Conservation (phyloP, 768 basidiomycete species). For the Glaciozyma martinii region DNA sequence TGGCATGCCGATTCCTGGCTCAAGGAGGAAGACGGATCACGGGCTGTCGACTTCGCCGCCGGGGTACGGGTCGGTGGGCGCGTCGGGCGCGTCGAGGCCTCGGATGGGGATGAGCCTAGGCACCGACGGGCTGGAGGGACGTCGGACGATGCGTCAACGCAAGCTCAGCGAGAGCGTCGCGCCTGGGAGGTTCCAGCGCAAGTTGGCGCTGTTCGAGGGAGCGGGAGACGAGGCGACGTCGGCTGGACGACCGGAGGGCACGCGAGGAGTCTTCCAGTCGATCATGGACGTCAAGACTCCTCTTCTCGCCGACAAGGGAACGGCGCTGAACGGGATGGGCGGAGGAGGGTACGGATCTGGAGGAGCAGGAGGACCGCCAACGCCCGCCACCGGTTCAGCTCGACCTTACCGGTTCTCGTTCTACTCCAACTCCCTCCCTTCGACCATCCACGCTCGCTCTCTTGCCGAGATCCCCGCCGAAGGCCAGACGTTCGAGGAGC, state of each 20-base stretch:
- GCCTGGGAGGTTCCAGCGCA: constrained; percentile 50
- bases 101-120: constrained; percentile 19
- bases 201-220: constrained; percentile 82
- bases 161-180: constrained; percentile 78
- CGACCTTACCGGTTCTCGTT: constrained; percentile 96
- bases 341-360: constrained; percentile 24
- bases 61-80: constrained; percentile 19
- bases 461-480: constrained; percentile 88
- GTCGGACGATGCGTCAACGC: constrained; percentile 54
- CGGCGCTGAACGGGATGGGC: constrained; percentile 35
- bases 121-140: constrained; percentile 35
- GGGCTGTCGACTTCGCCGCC: constrained; percentile 5
- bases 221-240: constrained; percentile 34
- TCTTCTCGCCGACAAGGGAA: constrained; percentile 30
- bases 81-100: constrained; percentile 3
- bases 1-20: constrained; percentile 47
- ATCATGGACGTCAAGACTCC: constrained; percentile 43
- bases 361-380: constrained; percentile 39
- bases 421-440: constrained; percentile 83
- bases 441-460: constrained; percentile 90
- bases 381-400: constrained; percentile 48
- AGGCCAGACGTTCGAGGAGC: constrained; percentile 81
- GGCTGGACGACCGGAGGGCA: constrained; percentile 35
- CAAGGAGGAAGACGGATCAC: not conserved
- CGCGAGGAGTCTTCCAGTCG: constrained; percentile 7